phyloP scores from a whole-genome alignment of 495 filamentous ascomycete genomes.

The Aspergillus cavernicola region DNA sequence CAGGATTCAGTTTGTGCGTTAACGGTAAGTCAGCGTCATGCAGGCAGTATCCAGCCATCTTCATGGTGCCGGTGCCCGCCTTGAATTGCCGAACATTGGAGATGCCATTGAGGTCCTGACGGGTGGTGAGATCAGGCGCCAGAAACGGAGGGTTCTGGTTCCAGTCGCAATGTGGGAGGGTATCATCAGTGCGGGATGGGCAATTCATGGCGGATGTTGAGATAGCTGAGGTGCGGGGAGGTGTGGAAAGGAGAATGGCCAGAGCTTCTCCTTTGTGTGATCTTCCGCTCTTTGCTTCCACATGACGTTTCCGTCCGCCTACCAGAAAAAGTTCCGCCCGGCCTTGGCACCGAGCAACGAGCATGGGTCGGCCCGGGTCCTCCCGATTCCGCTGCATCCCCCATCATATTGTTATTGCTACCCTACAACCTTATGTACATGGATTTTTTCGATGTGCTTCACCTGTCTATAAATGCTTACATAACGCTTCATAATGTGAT shows the following conservation, averaged over 20 bases:
- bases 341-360: not conserved
- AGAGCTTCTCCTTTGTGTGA: not conserved
- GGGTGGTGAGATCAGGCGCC: conserved; percentile 56
- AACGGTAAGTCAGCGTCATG: conserved; percentile 13
- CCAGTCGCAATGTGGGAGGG: conserved; percentile 48
- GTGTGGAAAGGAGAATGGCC: not conserved
- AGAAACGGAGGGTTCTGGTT: conserved; percentile 58
- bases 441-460: too few relatives aligned
- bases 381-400: too few relatives aligned
- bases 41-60: not conserved
- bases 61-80: not conserved
- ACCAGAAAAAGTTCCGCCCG: not conserved
- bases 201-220: conserved; percentile 56
- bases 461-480: too few relatives aligned
- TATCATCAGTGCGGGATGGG: conserved; percentile 59
- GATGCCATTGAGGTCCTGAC: conserved; percentile 60
- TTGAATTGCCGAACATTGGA: conserved; percentile 32
- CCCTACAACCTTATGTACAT: too few relatives aligned
- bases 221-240: not conserved
- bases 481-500: too few relatives aligned
- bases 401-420: too few relatives aligned
- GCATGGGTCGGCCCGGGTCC: too few relatives aligned
- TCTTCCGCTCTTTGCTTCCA: not conserved
- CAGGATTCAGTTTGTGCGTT: conserved; percentile 7
- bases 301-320: conserved; percentile 2